phyloP scores from a whole-genome alignment of 1,139 yeast species.

The Candida freyschussii region DNA sequence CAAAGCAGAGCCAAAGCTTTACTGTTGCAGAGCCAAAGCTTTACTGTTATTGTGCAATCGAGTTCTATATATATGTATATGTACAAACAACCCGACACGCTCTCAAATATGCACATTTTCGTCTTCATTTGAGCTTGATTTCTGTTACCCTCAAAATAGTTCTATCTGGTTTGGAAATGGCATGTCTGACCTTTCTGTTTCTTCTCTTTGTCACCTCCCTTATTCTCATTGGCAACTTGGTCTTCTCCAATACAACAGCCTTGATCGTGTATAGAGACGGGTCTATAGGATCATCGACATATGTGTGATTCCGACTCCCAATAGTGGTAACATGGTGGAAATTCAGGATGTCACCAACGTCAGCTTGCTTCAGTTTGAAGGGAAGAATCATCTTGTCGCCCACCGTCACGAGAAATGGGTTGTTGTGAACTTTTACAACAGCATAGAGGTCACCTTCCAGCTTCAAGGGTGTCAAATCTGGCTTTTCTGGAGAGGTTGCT shows the following conservation, averaged over 20 bases:
- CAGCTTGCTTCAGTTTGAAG: slow-evolving; percentile 65
- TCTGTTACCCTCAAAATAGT: slow-evolving; percentile 81
- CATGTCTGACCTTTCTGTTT: slow-evolving; percentile 78
- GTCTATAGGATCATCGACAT: slow-evolving; percentile 50
- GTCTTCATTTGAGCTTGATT: slow-evolving; percentile 40
- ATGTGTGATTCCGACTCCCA: slow-evolving; percentile 82
- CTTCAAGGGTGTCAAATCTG: slow-evolving; percentile 54
- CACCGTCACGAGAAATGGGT: slow-evolving; percentile 83
- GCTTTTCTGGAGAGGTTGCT: too few relatives aligned
- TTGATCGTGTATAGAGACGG: slow-evolving; percentile 52
- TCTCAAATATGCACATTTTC: neutral
- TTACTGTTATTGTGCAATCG: neutral
- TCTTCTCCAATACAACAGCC: slow-evolving; percentile 82
- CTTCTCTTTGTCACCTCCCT: slow-evolving; percentile 71
- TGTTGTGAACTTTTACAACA: slow-evolving; percentile 71
- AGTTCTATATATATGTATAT: slow-evolving; percentile 1
- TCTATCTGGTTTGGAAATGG: slow-evolving; percentile 70
- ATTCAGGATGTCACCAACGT: slow-evolving; percentile 73
- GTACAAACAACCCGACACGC: slow-evolving; percentile 1
- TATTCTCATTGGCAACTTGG: slow-evolving; percentile 73
- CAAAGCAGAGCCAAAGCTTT: too few relatives aligned
- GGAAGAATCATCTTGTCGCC: slow-evolving; percentile 85
- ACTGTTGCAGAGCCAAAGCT: too few relatives aligned
- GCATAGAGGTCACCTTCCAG: slow-evolving; percentile 74
- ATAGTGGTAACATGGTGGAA: slow-evolving; percentile 74